These are phyloP conservation scores for Termitomyces eurrhizus DNA, from an alignment of 768 basidiomycete genomes.

Conservation along the genomic window DNA sequence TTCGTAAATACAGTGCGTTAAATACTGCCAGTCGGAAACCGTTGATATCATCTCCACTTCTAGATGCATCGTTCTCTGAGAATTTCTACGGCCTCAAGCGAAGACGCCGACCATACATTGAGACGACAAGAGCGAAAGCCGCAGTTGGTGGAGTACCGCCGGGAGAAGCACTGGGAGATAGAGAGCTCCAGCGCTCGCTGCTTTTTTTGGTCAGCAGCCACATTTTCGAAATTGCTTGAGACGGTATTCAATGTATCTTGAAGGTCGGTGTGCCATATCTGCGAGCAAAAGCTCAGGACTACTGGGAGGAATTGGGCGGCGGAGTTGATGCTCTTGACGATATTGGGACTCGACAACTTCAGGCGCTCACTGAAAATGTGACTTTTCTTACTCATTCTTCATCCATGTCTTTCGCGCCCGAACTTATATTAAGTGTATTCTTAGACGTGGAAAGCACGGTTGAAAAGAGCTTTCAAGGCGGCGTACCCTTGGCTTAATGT, in stretches of 20 bases:
- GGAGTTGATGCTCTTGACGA: conserved; percentile 62
- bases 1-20: conserved; percentile 74
- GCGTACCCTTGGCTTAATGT: conserved; percentile 83
- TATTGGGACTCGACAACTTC: conserved; percentile 38
- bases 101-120: conserved; percentile 65
- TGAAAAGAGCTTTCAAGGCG: conserved; percentile 62
- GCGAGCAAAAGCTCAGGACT: conserved; percentile 84
- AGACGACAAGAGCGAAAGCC: conserved; percentile 60
- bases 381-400: conserved; percentile 10
- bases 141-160: conserved; percentile 64
- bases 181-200: conserved; percentile 74
- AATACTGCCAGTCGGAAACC: neutral
- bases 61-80: conserved; percentile 92
- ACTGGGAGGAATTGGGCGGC: conserved; percentile 88
- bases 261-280: conserved; percentile 89
- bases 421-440: conserved; percentile 2
- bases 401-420: conserved; percentile 6
- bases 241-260: conserved; percentile 1
- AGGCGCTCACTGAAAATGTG: conserved; percentile 52
- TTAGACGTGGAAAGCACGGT: conserved; percentile 49
- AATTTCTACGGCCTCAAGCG: conserved; percentile 94
- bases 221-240: neutral
- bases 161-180: conserved; percentile 60
- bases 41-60: neutral
- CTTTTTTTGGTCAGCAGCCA: conserved; percentile 64